Evolutionary conservation across 192 early-diverging fungal genomes (phyloP).

Genomic region (Gamsiella multidivaricata): DNA sequence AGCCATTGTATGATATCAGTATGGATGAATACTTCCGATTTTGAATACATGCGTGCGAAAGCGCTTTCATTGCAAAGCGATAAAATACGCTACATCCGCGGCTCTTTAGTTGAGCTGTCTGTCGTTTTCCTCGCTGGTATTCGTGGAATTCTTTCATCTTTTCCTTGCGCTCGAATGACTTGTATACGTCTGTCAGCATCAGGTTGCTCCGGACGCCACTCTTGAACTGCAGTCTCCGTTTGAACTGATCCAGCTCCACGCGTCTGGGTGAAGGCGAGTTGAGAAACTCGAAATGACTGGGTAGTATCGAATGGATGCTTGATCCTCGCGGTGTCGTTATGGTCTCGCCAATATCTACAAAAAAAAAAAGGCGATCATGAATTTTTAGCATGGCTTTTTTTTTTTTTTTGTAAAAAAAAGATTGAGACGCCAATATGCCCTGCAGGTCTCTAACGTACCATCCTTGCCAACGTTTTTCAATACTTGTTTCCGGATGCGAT

Average conservation of each 20-base stretch:
- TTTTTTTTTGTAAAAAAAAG: no score
- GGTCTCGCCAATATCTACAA: slow-evolving; percentile 15
- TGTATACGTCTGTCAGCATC: slow-evolving; percentile 30
- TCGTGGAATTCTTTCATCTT: slow-evolving; percentile 32
- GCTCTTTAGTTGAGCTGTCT: slow-evolving; percentile 38
- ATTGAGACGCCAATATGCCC: neutral
- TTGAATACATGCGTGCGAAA: no score
- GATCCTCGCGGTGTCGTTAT: slow-evolving; percentile 47
- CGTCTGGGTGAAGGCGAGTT: slow-evolving; percentile 10
- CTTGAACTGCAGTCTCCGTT: slow-evolving; percentile 46
- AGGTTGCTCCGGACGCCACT: slow-evolving; percentile 31
- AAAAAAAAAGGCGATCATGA: neutral
- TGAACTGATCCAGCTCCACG: slow-evolving; percentile 39
- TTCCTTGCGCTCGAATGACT: slow-evolving; percentile 23
- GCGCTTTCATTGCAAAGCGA: no score
- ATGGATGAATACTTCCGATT: slow-evolving; percentile 6
- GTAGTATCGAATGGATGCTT: slow-evolving; percentile 32
- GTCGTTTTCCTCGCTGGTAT: slow-evolving; percentile 37
- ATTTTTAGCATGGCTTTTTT: neutral
- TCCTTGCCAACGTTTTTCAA: slow-evolving; percentile 15
- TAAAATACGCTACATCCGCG: slow-evolving; percentile 50
- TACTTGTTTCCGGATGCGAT: slow-evolving; percentile 23
- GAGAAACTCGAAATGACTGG: slow-evolving; percentile 9
- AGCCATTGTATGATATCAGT: neutral
- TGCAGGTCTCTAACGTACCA: slow-evolving; percentile 6